Evolutionary conservation across 805 yeast species (phyloP), one percentile per base, ranked within the genome.

Genomic region (Saccharomycopsis selenospora): DNA sequence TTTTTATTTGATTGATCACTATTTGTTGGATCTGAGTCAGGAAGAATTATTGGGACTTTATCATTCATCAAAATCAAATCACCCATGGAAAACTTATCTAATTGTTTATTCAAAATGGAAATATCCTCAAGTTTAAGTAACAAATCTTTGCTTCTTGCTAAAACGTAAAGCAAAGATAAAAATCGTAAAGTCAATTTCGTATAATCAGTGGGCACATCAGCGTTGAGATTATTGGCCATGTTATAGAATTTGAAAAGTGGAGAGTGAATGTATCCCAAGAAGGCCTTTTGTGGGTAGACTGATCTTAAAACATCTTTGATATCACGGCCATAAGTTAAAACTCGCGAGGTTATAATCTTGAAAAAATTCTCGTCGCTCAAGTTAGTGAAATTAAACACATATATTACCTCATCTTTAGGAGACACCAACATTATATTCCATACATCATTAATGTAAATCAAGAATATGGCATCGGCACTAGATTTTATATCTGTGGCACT

Each of bases 381-480:
- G 4, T 44, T 22, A 6, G 47, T 44, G 33, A 44, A 44, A 36
- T 44, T 44, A 29, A 44, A 44, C 23, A 44, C 41, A 26, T 36
- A 36, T 4, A 44, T 11, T 18, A 33, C n/a, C 33, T 17, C 13
- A 17, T 36, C 20, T 5, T 3, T 11, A 20, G 47, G 42, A 17
- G 42, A 44, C 6, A 44, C 47, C 14, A 44, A 10, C 6, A 44
- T 18, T 13, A 44, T 36, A 14, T 44, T 44, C 47, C 47, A 44
- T 4, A 36, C 33, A 26, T 36, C 41, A 22, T 44, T 44, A 7
- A 44, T 13, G 11, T 14, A 44, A 5, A 44, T 20, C 14, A 44
- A 38, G 36, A 44, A 33, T 17, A 44, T 4, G 3, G 13, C 29
- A 29, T 25, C 47, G 18, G 13, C 4, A 8, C 29, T 33, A 7